Evolutionary conservation across 2,329 filamentous ascomycete genomes (phyloP), one percentile per base, ranked within the genome.

Genomic region (Thermomyces lanuginosus): DNA sequence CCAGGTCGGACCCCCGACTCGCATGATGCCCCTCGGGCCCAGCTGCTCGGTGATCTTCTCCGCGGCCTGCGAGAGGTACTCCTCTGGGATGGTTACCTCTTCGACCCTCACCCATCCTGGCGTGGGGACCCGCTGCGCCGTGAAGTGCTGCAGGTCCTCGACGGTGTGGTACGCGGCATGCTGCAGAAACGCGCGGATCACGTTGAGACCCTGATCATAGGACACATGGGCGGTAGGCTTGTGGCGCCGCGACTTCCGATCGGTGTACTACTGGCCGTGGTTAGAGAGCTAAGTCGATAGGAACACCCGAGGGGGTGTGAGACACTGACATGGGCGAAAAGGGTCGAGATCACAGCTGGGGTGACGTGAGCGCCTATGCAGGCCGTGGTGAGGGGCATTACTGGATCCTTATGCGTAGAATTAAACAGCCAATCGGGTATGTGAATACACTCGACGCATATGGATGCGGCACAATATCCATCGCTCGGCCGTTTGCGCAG

Each of bases 91-190:
- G 6, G 58, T 58, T 19, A 76, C 62, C 26, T 73, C 65, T 28
- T 91, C 73, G 4, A 77, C 72, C 41, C 76, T 79, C 30, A 93
- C 74, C 84, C 84, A 95, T 40, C 72, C 69, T 1, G 89, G 84
- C 31, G 76, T 72, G 0, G 86, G 89, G 2, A 95, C 84, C 73
- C 80, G 83, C 61, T 93, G 86, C 8, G 71, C 63, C 0, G 86
- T 93, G 49, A 95, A 95, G 3, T 74, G 72, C 46, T 98, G 89
- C 16, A 95, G 56, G 36, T 95, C 83, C 53, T 98, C 89, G 41
- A 98, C 76, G 0, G 81, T 83, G 49, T 93, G 81, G 36, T 81
- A 75, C 1, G 86, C 83, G 3, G 83, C 76, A 51, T 83, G 89
- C 21, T 69, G 55, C 18, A 98, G 67, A 51, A 98, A 95, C 18